Base-by-base conservation (phyloP, 495 filamentous ascomycete species). In the Penicillium mononematosum region DNA sequence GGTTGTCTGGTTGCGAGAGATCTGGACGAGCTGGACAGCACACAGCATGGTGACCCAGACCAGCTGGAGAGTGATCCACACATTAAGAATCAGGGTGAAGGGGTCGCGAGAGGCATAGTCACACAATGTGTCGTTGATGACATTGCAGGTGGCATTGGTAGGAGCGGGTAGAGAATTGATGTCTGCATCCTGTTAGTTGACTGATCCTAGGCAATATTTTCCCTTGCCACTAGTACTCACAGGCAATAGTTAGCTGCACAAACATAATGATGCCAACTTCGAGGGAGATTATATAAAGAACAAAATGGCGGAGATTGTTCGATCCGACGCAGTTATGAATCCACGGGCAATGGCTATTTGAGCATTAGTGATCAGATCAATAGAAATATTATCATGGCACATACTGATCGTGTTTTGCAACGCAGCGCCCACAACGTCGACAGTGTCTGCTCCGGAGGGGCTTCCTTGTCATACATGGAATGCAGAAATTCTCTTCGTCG, bases 331-430 rank as follows among this genome's bases (percentile, higher is more conserved):
- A 98, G 74, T 96, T 97, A 71, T 94, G 87, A 38, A 97, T 91
- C 94, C 94, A 98, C 0, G 94, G 94, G 64, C 94, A 98, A 69
- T 98, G 94, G 64, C 93, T 98, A 55, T 34, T 24, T 29, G n/a
- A 41, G 9, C 9, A 70, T 89, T 69, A 86, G 78, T 58, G 56
- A 45, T 4, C 12, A 25, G 44, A 39, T 32, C 19, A 51, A n/a
- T 6, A 36, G 5, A 5, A 25, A 8, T 14, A 10, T 5, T 11
- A 3, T 12, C 20, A 2, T 44, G 50, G 29, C 17, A 75, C 92
- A 78, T 75, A 96, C 93, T 98, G 94, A 67, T 98, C 94, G 71
- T 97, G 89, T 73, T 94, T 96, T 29, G 94, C 91, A 60, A 98
- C 86, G 71, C 94, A 98, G 47, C 94, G 90, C 56, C 85, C 82